Evolutionary conservation across 345 rosid genomes (phyloP).

Genomic region (Excoecaria cochinchinensis): DNA sequence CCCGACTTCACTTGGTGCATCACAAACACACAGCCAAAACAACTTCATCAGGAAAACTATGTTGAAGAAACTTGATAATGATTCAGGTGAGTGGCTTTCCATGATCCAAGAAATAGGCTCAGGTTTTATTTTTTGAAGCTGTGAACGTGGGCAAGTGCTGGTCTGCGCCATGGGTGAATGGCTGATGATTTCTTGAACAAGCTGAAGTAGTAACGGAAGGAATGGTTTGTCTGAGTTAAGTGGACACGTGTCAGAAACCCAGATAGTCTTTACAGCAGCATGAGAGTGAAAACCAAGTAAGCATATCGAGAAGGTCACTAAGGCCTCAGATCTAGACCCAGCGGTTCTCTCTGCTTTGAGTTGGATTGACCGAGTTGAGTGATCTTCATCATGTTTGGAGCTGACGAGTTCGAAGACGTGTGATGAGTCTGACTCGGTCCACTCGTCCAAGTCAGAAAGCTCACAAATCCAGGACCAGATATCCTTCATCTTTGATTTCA

Average conservation of each 20-base stretch:
- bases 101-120: slow-evolving; percentile 75
- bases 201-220: slow-evolving; percentile 71
- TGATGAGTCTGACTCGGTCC: slow-evolving; percentile 34
- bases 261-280: slow-evolving; percentile 34
- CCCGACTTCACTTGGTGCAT: slow-evolving; percentile 70
- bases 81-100: slow-evolving; percentile 75
- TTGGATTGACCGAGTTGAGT: slow-evolving; percentile 43
- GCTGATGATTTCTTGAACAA: slow-evolving; percentile 62
- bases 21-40: slow-evolving; percentile 69
- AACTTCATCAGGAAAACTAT: slow-evolving; percentile 62
- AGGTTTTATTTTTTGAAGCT: slow-evolving; percentile 56
- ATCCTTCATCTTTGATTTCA: slow-evolving; percentile 39
- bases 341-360: slow-evolving; percentile 51
- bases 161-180: slow-evolving; percentile 50
- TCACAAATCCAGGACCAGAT: slow-evolving; percentile 84
- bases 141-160: slow-evolving; percentile 58
- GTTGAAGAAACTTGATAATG: slow-evolving; percentile 68
- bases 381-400: slow-evolving; percentile 1
- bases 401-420: slow-evolving; percentile 46
- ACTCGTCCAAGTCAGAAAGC: slow-evolving; percentile 38
- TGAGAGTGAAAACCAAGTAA: slow-evolving; percentile 41
- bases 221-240: slow-evolving; percentile 69
- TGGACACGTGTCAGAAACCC: slow-evolving; percentile 73
- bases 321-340: slow-evolving; percentile 28
- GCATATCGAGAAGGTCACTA: slow-evolving; percentile 44